These are phyloP conservation scores for Clavispora santaluciae DNA, from an alignment of 805 yeast genomes.

Conservation along the genomic window DNA sequence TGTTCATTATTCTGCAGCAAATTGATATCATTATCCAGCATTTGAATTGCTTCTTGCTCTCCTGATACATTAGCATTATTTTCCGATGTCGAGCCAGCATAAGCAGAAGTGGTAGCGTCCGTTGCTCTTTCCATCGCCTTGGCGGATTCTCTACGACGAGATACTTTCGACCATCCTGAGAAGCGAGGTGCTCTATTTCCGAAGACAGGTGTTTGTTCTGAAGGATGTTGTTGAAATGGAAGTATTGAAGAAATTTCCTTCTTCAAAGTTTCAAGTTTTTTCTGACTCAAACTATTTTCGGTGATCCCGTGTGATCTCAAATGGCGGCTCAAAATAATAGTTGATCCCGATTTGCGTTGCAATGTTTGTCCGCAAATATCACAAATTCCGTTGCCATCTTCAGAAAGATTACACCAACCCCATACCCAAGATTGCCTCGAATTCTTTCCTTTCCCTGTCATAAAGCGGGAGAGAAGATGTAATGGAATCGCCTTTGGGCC, in stretches of 20 bases:
- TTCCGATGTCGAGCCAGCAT: too few relatives aligned
- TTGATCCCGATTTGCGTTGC: conserved; percentile 1
- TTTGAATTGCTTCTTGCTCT: too few relatives aligned
- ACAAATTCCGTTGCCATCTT: neutral
- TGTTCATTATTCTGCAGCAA: too few relatives aligned
- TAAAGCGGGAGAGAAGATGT: neutral
- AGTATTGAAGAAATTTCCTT: neutral
- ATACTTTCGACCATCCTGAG: neutral
- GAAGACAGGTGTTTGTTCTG: neutral
- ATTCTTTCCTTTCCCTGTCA: neutral
- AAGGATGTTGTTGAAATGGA: neutral
- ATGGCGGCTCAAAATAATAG: conserved; percentile 2
- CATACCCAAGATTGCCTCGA: neutral
- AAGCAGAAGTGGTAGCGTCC: too few relatives aligned
- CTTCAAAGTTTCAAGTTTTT: neutral
- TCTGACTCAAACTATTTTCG: neutral
- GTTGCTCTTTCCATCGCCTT: neutral
- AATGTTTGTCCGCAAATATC: neutral
- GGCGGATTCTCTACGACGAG: neutral
- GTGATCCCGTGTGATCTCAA: conserved; percentile 6
- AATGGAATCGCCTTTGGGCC: neutral
- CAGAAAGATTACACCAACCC: neutral
- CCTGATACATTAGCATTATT: too few relatives aligned
- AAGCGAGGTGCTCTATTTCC: neutral
- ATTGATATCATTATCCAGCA: too few relatives aligned